phyloP scores from a whole-genome alignment of 2,329 filamentous ascomycete genomes.

The Cordyceps cicadae region DNA sequence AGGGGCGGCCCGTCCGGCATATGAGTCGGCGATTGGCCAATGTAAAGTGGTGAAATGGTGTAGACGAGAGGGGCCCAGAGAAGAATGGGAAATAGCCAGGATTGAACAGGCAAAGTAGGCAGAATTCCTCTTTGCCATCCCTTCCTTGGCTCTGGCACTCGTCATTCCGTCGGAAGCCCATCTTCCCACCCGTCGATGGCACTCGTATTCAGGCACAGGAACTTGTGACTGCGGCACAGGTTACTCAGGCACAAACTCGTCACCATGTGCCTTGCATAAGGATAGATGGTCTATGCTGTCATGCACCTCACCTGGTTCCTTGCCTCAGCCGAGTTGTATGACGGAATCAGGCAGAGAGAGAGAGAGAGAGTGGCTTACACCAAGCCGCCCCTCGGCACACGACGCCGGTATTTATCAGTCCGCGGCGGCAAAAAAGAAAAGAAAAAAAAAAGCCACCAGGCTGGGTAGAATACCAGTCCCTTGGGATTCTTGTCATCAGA shows the following conservation, averaged over 20 bases:
- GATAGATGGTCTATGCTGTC: neutral
- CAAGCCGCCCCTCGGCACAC: neutral
- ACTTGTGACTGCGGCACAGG: neutral
- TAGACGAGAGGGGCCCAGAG: neutral
- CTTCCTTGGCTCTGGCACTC: neutral
- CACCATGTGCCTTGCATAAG: neutral
- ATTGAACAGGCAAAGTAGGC: neutral
- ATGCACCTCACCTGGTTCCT: neutral
- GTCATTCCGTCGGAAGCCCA: neutral
- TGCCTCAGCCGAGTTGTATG: neutral
- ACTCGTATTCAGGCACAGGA: neutral
- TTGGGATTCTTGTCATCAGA: neutral
- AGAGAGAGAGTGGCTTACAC: neutral
- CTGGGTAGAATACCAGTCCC: constrained; percentile 7
- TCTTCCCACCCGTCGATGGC: neutral
- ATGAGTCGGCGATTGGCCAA: neutral
- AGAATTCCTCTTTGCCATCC: neutral
- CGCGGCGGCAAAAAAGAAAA: neutral
- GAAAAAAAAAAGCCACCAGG: neutral
- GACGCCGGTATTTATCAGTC: neutral
- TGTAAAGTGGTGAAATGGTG: neutral
- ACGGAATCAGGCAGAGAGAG: too few relatives aligned
- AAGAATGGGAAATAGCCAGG: neutral
- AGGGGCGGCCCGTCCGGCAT: neutral
- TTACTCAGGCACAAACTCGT: neutral